Evolutionary conservation across 768 basidiomycete species (phyloP), one percentile per base, ranked within the genome.

Genomic region (Amanita inopinata): DNA sequence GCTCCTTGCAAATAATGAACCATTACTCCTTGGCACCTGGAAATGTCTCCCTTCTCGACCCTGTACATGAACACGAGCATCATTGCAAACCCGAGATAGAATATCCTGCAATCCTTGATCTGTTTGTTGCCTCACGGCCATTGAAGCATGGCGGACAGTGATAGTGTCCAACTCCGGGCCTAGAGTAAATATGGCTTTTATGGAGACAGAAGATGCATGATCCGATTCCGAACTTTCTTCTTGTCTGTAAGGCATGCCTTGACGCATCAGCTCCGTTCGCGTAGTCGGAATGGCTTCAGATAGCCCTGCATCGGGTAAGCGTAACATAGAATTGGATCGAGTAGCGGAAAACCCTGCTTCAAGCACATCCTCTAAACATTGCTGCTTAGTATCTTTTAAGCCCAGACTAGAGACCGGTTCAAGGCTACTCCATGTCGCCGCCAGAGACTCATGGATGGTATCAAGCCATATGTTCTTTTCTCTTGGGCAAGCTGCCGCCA

Each of bases 391-490:
- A 10, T 27, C 17, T 23, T 19, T 11, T 15, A 24, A 25, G 24
- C 25, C 43, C 19, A 83, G 64, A 55, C 79, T 89, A 7, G 81
- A 70, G 5, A 70, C 67, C 10, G 83, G 80, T 49, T 82, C 81
- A 28, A n/a, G n/a, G n/a, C 73, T 69, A 25, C 52, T 61, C 76
- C 82, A 83, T 3, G 60, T 47, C 3, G 70, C 54, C 20, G 60
- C 57, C 33, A 69, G 53, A 10, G 81, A 70, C 33, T 74, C 67
- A 43, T 63, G 67, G 37, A 96, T 75, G 4, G 78, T 76, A 23
- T 66, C 62, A 42, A 92, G 63, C 94, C 94, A 98, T n/a, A 84
- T 66, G 19, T 78, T 74, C 64, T 90, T 93, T 62, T 98, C 94
- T 25, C 67, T 71, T 53, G 65, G 72, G 57, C 91, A 93, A 11